These are phyloP conservation scores for Plasmodium sp. DNA, from an alignment of 169 alveolate genomes.

Conservation along the genomic window DNA sequence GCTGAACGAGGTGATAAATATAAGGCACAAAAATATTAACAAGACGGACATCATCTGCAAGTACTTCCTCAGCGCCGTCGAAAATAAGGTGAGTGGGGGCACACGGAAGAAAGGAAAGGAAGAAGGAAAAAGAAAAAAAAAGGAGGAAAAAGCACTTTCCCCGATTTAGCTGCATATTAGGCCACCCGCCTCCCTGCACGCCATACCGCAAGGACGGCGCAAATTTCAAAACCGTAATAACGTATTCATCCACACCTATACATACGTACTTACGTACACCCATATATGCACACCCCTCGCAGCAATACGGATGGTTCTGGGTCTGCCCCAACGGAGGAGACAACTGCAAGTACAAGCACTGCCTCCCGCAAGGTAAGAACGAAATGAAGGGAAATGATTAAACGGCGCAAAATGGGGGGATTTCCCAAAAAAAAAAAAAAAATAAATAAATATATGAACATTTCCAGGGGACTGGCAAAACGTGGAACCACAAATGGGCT, in stretches of 20 bases:
- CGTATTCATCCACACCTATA: background rate
- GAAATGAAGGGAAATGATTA: constrained; percentile 75
- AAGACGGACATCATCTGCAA: constrained; percentile 96
- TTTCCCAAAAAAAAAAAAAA: background rate
- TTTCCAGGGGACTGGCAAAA: background rate
- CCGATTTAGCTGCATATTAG: background rate
- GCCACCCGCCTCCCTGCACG: background rate
- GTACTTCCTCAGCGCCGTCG: constrained; percentile 97
- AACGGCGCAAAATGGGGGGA: background rate
- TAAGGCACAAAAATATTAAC: constrained; percentile 81
- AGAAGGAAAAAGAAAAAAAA: background rate
- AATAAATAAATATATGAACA: background rate
- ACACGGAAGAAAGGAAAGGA: background rate
- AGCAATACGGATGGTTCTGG: constrained; percentile 99
- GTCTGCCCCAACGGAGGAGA: constrained; percentile 99
- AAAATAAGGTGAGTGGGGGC: constrained; percentile 84
- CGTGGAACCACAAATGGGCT: background rate
- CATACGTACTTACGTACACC: background rate
- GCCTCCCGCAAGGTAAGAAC: constrained; percentile 96
- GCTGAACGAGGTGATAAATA: constrained; percentile 85
- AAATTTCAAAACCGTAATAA: background rate
- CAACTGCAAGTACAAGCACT: constrained; percentile 97
- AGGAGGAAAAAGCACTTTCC: background rate
- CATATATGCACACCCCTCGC: background rate
- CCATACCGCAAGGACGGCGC: background rate